A percentile compares a stretch with the other conserved stretches of the same genome.
phyloP scores from a whole-genome alignment of 495 filamentous ascomycete genomes.

The Aspergillus cavernicola region DNA sequence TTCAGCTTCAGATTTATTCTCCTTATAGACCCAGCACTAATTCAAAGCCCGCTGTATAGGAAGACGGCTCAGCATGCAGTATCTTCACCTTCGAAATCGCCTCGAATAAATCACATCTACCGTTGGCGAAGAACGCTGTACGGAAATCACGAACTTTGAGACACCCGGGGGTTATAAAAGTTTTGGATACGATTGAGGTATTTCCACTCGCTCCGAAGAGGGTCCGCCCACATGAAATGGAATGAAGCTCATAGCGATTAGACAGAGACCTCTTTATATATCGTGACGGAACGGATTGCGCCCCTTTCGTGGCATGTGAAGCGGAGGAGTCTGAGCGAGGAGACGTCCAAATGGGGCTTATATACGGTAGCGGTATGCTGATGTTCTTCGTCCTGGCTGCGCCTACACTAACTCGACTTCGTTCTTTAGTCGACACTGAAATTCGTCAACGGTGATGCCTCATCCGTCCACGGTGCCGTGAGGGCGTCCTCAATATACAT shows the following conservation, averaged over 20 bases:
- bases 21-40: conserved; percentile 9
- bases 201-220: not conserved
- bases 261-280: conserved; percentile 91
- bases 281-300: conserved; percentile 84
- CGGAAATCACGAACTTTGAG: conserved; percentile 87
- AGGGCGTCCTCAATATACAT: conserved; percentile 82
- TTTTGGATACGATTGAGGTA: conserved; percentile 93
- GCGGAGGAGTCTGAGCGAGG: conserved; percentile 75
- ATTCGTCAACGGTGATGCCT: conserved; percentile 92
- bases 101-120: conserved; percentile 71
- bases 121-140: conserved; percentile 86
- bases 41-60: conserved; percentile 47
- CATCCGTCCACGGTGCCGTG: conserved; percentile 83
- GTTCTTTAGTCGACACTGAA: conserved; percentile 72
- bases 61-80: conserved; percentile 89
- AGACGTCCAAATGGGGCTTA: conserved; percentile 94
- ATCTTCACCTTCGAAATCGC: conserved; percentile 92
- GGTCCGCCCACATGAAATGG: not conserved
- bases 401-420: conserved; percentile 1
- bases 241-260: conserved; percentile 26
- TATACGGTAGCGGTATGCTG: conserved; percentile 70
- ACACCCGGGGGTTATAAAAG: conserved; percentile 90
- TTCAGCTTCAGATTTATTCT: too few species aligned
- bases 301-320: conserved; percentile 85
- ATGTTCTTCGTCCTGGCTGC: not conserved